Percentiles rank a stretch among this genome's conserved stretches.
Evolutionary conservation across 139 green algal species (phyloP).

Genomic region (Micractinium sp.): DNA sequence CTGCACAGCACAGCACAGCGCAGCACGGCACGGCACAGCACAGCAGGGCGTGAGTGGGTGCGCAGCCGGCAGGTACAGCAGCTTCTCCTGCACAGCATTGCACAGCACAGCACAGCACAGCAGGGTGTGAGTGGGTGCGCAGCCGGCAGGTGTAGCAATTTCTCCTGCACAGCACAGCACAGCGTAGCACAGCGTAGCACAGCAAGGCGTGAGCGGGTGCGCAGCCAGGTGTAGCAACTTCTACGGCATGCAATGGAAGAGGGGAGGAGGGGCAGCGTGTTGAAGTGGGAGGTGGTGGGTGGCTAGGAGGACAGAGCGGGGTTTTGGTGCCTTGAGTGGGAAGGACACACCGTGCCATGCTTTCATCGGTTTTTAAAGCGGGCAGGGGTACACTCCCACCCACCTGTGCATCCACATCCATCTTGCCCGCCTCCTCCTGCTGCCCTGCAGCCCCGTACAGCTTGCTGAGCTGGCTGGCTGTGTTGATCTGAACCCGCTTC

Average conservation of each 20-base stretch:
- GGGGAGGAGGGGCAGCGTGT: neutral
- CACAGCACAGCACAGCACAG: too few species aligned
- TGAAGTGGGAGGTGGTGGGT: neutral
- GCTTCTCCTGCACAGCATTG: neutral
- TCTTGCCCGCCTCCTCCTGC: constrained; percentile 22
- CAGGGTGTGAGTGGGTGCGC: too few species aligned
- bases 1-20: neutral
- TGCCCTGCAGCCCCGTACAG: constrained; percentile 20
- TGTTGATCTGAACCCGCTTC: constrained; percentile 55
- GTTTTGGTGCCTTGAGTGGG: too few species aligned
- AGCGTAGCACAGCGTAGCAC: neutral
- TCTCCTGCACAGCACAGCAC: neutral
- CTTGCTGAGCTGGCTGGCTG: constrained; percentile 38
- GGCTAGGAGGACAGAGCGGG: too few species aligned
- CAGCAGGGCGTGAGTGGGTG: too few species aligned
- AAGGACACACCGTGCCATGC: too few species aligned
- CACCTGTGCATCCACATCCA: constrained; percentile 19
- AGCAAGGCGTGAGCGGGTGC: neutral
- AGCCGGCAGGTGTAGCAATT: neutral
- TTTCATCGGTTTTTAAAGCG: too few species aligned
- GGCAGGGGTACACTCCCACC: too few species aligned
- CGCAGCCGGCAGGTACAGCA: neutral
- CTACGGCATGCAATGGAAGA: neutral
- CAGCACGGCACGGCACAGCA: too few species aligned
- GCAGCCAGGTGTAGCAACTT: neutral